These are phyloP conservation scores for Kluyveromyces lactis DNA, from an alignment of 805 yeast species.

Conservation along the genomic window DNA sequence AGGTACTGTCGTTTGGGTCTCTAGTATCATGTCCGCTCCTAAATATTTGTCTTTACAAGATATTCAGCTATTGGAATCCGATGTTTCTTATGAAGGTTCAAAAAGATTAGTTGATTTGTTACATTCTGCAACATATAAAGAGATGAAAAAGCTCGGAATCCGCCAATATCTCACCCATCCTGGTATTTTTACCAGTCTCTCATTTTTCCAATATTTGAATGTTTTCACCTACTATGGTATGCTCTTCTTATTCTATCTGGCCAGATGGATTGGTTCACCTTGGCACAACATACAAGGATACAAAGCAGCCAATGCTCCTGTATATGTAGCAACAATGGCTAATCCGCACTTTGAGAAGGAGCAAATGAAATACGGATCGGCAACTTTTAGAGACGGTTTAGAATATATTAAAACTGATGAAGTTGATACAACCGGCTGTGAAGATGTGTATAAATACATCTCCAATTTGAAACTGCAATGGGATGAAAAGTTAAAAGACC, in stretches of 20 bases:
- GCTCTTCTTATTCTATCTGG: conserved; percentile 74
- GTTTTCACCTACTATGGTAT: conserved; percentile 77
- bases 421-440: conserved; percentile 56
- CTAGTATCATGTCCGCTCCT: conserved; percentile 75
- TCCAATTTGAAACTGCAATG: conserved; percentile 52
- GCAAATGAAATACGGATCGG: conserved; percentile 63
- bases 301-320: conserved; percentile 81
- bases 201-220: conserved; percentile 70
- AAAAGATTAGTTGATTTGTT: conserved; percentile 78
- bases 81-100: conserved; percentile 82
- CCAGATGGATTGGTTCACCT: conserved; percentile 74
- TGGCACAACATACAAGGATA: conserved; percentile 88
- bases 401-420: conserved; percentile 52
- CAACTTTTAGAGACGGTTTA: conserved; percentile 52
- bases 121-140: conserved; percentile 61
- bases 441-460: conserved; percentile 58
- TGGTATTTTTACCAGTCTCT: conserved; percentile 82
- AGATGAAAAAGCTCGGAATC: conserved; percentile 45
- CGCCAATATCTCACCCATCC: conserved; percentile 82
- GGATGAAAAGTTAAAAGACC: conserved; percentile 68
- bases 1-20: conserved; percentile 75
- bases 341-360: conserved; percentile 40
- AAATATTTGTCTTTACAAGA: conserved; percentile 67
- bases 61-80: conserved; percentile 55
- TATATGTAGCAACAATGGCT: conserved; percentile 52